These are phyloP conservation scores for Thelonectria discophora DNA, from an alignment of 2,329 filamentous ascomycete species.

Conservation along the genomic window DNA sequence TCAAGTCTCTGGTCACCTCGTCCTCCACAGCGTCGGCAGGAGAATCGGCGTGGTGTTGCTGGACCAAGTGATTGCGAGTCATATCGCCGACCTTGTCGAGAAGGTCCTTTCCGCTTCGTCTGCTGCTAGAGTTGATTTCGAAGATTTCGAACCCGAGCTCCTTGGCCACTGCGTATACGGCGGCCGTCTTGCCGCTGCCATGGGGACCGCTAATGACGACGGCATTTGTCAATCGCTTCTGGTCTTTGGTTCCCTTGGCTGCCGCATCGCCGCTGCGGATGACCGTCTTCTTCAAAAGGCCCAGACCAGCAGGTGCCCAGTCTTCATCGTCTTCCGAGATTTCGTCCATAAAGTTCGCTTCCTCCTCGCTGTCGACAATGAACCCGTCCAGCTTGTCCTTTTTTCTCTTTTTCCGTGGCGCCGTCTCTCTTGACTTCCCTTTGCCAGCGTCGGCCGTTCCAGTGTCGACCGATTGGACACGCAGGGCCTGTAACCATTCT, in stretches of 20 bases:
- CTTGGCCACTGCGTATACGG: constrained; percentile 89
- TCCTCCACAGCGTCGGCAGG: constrained; percentile 37
- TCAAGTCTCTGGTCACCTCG: constrained; percentile 60
- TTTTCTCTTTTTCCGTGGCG: constrained; percentile 69
- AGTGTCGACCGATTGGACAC: constrained; percentile 78
- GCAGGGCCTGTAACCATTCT: constrained; percentile 82
- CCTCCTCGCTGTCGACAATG: constrained; percentile 80
- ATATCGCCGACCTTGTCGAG: constrained; percentile 94
- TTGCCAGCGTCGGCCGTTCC: constrained; percentile 53
- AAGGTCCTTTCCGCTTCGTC: constrained; percentile 88
- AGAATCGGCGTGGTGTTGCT: constrained; percentile 52
- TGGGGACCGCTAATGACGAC: constrained; percentile 90
- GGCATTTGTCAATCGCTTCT: constrained; percentile 70
- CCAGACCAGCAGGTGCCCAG: constrained; percentile 50
- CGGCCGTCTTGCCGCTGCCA: constrained; percentile 92
- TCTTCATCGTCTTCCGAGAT: constrained; percentile 68
- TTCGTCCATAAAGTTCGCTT: constrained; percentile 74
- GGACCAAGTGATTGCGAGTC: constrained; percentile 92
- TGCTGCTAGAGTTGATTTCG: constrained; percentile 86
- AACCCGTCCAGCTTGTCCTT: constrained; percentile 83
- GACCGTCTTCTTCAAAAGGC: constrained; percentile 61
- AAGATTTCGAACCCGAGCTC: constrained; percentile 95
- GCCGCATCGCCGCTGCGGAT: constrained; percentile 55
- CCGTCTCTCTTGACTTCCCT: constrained; percentile 42
- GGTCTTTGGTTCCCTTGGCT: constrained; percentile 52